A percentile compares a stretch with the other conserved stretches of the same genome.
Evolutionary conservation across 768 basidiomycete species (phyloP).

Genomic region (Psilocybe cyanescens): DNA sequence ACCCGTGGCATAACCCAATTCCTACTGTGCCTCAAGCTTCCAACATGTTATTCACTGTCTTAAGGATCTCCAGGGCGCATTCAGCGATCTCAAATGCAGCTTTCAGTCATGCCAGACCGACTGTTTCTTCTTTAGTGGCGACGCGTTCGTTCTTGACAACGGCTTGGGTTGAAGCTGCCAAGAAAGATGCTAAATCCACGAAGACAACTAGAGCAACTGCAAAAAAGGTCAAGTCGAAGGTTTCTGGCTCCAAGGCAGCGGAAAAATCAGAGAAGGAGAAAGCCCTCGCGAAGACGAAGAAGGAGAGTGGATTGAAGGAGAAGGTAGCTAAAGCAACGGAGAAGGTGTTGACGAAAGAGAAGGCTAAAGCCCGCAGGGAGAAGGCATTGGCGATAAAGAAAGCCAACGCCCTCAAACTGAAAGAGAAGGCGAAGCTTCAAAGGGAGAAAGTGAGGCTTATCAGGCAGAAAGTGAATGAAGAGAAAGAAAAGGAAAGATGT

Average conservation of each 20-base stretch:
- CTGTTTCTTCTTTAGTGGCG: background rate
- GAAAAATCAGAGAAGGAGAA: too few species aligned
- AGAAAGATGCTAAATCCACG: background rate
- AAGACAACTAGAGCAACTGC: background rate
- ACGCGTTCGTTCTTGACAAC: constrained; percentile 2
- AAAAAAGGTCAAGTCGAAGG: background rate
- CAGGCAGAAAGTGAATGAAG: too few species aligned
- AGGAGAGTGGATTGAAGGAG: too few species aligned
- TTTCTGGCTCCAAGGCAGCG: too few species aligned
- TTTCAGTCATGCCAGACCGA: background rate
- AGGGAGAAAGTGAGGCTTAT: too few species aligned
- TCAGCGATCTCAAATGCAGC: background rate
- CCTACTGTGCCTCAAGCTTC: background rate
- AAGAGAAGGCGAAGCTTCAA: too few species aligned
- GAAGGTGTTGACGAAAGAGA: background rate
- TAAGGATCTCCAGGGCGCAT: background rate
- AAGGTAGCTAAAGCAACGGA: too few species aligned
- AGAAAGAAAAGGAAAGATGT: background rate
- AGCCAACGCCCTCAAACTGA: background rate
- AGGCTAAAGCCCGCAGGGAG: background rate
- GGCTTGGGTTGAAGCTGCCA: background rate
- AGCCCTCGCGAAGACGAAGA: too few species aligned
- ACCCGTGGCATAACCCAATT: background rate
- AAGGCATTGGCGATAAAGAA: background rate
- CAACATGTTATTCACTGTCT: background rate